Base-by-base conservation (phyloP, 2,329 filamentous ascomycete genomes). In the Diaporthe destruens region DNA sequence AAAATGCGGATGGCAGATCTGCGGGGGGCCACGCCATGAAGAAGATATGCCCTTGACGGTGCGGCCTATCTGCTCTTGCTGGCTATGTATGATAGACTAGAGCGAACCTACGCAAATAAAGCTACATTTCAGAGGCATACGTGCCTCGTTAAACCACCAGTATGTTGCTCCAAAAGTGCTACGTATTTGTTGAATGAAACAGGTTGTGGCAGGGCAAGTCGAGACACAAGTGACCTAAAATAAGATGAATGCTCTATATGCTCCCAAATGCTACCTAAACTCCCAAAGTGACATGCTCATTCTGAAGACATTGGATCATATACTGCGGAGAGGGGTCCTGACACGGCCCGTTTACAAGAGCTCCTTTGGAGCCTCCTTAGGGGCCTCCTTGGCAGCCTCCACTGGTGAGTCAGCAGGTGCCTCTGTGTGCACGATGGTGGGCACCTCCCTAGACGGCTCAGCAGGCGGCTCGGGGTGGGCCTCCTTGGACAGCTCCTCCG, bases 61-160 rank as follows among this genome's bases (percentile, higher is more conserved):
- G n/a, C 49, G 25, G 23, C 20, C 20, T 9, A 32, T 39, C 34
- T 56, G 59, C 42, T 57, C 42, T 23, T 36, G 51, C 66, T 61
- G 66, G 70, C 65, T 25, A 57, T 72, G 72, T 74, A 72, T 59
- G 34, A 49, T 74, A 74, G 57, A 69, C 23, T 74, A 74, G 70
- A 72, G 32, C 57, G 66, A 53, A 32, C 51, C 51, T 66, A 55
- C 65, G 39, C 49, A 49, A 72, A 72, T 66, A 66, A 74, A 74
- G 57, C 59, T 68, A 74, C 47, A 57, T 53, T 74, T 74, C 16
- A 67, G 72, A 70, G 72, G 72, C 71, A 74, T 70, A 74, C 72
- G 72, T 72, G 72, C 70, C 72, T 74, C 72, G 57, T 54, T 63
- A 16, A 59, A 63, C 29, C 6, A 47, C 25, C 36, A 16, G 5